phyloP scores from a whole-genome alignment of 441 rosid species.

The Melastoma candidum region DNA sequence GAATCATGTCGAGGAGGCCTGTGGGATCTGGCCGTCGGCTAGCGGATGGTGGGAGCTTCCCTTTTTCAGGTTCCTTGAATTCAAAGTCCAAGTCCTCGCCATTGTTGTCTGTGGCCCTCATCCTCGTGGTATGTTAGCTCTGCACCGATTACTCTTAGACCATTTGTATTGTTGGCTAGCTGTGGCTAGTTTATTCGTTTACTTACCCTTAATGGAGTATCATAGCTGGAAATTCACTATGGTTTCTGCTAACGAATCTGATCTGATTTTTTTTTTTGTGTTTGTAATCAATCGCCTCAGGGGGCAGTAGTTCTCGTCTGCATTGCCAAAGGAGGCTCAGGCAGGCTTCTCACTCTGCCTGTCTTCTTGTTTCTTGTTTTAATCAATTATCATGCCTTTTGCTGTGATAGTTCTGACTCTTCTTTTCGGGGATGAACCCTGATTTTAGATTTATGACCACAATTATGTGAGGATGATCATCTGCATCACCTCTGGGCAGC shows the following conservation, averaged over 20 bases:
- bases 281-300: constrained; percentile 15
- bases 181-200: constrained; percentile 1
- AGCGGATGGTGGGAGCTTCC: constrained; percentile 10
- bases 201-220: no score
- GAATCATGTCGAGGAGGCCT: constrained; percentile 36
- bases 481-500: no score
- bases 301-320: constrained; percentile 25
- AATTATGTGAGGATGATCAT: no score
- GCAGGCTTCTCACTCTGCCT: constrained; percentile 18
- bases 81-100: constrained; percentile 29
- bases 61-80: constrained; percentile 12
- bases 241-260: no score
- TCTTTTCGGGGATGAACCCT: no score
- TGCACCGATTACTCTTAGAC: not conserved
- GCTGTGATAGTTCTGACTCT: no score
- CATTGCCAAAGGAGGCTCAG: constrained; percentile 32
- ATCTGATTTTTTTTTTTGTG: no score
- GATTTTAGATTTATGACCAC: no score
- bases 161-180: not conserved
- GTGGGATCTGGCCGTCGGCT: constrained; percentile 9
- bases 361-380: not conserved
- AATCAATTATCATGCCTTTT: no score
- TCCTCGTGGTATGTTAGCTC: constrained; percentile 20
- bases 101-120: constrained; percentile 22
- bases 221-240: no score